phyloP scores from a whole-genome alignment of 768 basidiomycete species.

The Naganishia onofrii region DNA sequence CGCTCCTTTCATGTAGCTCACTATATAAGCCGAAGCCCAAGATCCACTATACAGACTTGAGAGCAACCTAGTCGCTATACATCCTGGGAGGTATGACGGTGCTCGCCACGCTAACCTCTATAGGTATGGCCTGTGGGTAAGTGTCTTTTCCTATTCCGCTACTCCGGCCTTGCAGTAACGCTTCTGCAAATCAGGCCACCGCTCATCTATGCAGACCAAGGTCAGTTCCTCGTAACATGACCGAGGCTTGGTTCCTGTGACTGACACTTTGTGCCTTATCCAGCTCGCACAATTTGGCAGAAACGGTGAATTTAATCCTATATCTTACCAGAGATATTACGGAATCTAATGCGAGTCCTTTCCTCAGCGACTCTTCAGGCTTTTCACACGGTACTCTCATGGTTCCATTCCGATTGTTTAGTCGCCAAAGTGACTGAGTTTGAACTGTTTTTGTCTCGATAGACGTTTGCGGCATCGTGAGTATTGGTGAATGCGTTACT shows the following conservation, averaged over 20 bases:
- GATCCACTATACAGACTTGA: not conserved
- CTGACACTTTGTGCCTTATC: not conserved
- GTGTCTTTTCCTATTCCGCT: not conserved
- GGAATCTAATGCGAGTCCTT: not conserved
- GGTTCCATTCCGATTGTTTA: not conserved
- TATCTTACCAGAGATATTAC: not conserved
- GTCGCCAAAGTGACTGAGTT: not conserved
- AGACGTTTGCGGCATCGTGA: constrained; percentile 48
- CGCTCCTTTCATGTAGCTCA: not conserved
- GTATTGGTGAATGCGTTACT: not conserved
- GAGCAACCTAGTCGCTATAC: not conserved
- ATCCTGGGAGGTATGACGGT: not conserved
- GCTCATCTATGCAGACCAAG: constrained; percentile 50
- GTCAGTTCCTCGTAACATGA: not conserved
- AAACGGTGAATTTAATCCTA: constrained; percentile 41
- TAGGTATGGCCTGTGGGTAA: constrained; percentile 32
- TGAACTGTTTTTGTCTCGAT: not conserved
- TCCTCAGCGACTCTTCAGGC: constrained; percentile 46
- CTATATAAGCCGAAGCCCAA: not conserved
- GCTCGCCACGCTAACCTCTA: constrained; percentile 21
- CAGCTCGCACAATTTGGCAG: constrained; percentile 45
- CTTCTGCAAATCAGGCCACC: constrained; percentile 39
- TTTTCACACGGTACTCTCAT: constrained; percentile 45
- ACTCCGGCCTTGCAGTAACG: not conserved
- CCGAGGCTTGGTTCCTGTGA: not conserved